A percentile compares a stretch with the other conserved stretches of the same genome.
Evolutionary conservation across 768 basidiomycete species (phyloP).

Genomic region (Tricholoma hemisulphureum): DNA sequence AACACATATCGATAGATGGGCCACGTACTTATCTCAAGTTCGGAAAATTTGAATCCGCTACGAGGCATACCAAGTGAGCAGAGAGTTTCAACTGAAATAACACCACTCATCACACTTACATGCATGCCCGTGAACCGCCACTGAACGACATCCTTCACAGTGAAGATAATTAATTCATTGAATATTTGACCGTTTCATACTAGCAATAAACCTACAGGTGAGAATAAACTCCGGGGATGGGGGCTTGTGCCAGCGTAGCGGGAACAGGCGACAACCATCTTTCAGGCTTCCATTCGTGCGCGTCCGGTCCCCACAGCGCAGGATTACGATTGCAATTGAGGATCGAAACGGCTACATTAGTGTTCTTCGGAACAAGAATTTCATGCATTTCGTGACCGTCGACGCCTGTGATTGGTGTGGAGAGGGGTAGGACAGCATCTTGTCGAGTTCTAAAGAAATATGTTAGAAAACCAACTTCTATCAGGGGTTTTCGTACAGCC

Average conservation of each 20-base stretch:
- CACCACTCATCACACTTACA: conserved; percentile 29
- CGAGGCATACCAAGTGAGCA: not conserved
- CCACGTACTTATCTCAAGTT: conserved; percentile 49
- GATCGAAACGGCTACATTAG: conserved; percentile 37
- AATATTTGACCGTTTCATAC: not conserved
- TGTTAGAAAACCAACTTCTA: not conserved
- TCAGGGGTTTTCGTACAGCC: too few relatives aligned
- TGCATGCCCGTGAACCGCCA: conserved; percentile 45
- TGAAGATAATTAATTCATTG: not conserved
- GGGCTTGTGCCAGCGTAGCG: conserved; percentile 31
- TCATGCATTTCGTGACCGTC: conserved; percentile 37
- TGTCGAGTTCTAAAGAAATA: conserved; percentile 29
- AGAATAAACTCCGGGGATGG: conserved; percentile 45
- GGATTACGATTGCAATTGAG: conserved; percentile 37
- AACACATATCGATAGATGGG: not conserved
- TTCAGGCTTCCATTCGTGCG: conserved; percentile 49
- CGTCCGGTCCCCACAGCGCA: conserved; percentile 47
- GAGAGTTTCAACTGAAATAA: not conserved
- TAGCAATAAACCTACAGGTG: conserved; percentile 32
- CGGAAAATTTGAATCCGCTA: conserved; percentile 54
- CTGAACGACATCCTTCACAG: conserved; percentile 41
- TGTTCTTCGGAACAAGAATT: conserved; percentile 38
- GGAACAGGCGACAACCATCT: conserved; percentile 46
- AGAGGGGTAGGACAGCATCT: conserved; percentile 42
- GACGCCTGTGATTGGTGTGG: conserved; percentile 31